Conservation (phyloP, 768 basidiomycete genomes). For the Phlebiopsis flavidoalba region DNA sequence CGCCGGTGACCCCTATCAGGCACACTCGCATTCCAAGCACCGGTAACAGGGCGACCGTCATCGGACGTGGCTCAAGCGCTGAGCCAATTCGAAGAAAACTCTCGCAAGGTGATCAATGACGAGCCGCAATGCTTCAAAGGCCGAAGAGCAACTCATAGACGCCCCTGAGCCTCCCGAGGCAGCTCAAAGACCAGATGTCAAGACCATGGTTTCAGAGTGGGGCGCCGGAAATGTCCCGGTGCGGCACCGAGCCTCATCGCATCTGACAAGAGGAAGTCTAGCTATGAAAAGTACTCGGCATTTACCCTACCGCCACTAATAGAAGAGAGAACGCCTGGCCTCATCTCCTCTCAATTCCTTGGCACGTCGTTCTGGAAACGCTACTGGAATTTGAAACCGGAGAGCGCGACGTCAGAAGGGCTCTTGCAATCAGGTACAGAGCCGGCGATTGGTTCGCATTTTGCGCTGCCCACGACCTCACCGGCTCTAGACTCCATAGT, state of each 20-base stretch:
- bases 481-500: neutral
- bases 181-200: conserved; percentile 15
- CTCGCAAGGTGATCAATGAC: neutral
- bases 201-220: conserved; percentile 17
- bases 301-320: conserved; percentile 58
- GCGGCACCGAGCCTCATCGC: conserved; percentile 15
- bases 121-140: neutral
- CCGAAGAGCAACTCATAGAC: neutral
- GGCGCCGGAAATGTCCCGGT: conserved; percentile 9
- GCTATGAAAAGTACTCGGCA: conserved; percentile 61
- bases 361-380: conserved; percentile 23
- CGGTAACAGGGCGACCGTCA: conserved; percentile 64
- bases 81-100: conserved; percentile 8
- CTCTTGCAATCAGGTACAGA: neutral
- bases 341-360: conserved; percentile 52
- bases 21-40: conserved; percentile 61
- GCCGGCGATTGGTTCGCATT: neutral
- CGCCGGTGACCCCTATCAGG: conserved; percentile 29
- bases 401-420: neutral
- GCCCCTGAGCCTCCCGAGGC: neutral
- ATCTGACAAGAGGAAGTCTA: conserved; percentile 59
- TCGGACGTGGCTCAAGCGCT: conserved; percentile 75
- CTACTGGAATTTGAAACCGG: neutral
- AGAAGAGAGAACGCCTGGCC: conserved; percentile 61
- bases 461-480: neutral